These are phyloP conservation scores for Rhizodiscina lignyota DNA, from an alignment of 495 filamentous ascomycete species.

Conservation along the genomic window DNA sequence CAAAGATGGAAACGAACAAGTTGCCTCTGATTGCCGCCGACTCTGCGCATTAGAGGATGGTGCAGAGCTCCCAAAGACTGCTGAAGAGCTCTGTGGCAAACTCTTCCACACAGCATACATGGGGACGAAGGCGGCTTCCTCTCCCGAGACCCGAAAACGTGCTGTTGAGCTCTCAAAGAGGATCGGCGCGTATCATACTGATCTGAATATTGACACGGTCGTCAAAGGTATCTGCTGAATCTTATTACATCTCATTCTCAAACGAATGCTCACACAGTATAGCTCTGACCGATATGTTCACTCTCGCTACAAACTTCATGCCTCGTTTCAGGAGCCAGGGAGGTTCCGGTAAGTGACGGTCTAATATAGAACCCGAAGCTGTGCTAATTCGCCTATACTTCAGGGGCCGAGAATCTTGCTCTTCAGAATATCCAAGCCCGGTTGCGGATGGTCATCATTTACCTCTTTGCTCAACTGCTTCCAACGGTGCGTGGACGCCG, in stretches of 20 bases:
- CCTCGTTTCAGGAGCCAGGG: conserved; percentile 57
- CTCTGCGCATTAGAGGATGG: conserved; percentile 37
- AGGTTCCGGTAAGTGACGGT: no score
- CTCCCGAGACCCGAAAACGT: conserved; percentile 51
- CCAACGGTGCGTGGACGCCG: conserved; percentile 36
- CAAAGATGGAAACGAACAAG: conserved; percentile 43
- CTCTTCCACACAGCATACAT: conserved; percentile 69
- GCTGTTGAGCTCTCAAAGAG: conserved; percentile 48
- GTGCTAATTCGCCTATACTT: no score
- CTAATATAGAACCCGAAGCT: no score
- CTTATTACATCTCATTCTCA: no score
- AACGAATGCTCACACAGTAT: no score
- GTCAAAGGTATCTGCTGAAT: no score
- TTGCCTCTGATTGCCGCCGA: conserved; percentile 49
- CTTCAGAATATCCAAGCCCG: conserved; percentile 76
- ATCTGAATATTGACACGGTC: conserved; percentile 61
- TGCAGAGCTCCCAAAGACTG: conserved; percentile 31
- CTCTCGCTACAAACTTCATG: conserved; percentile 32
- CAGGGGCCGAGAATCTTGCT: conserved; percentile 42
- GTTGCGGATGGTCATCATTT: conserved; percentile 64
- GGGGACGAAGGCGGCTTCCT: conserved; percentile 44
- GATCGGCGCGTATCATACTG: conserved; percentile 60
- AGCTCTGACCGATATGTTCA: conserved; percentile 38
- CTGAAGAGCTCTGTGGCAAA: conserved; percentile 25
- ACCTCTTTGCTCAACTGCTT: conserved; percentile 54